These are phyloP conservation scores for Magnaporthiopsis incrustans DNA, from an alignment of 2,329 filamentous ascomycete species.

Conservation along the genomic window DNA sequence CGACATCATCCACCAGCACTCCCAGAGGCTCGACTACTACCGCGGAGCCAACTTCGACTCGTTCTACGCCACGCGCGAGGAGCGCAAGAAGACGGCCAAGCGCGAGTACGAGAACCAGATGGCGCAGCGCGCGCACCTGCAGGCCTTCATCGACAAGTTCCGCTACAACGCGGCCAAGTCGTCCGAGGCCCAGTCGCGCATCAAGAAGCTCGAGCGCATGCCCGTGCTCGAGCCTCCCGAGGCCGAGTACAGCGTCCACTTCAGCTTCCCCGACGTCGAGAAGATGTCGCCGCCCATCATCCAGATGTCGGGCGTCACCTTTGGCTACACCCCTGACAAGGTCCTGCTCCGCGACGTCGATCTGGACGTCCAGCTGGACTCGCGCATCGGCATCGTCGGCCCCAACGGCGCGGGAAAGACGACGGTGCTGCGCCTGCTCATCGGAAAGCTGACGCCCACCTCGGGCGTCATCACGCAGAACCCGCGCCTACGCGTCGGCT, in stretches of 20 bases:
- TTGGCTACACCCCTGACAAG: constrained; percentile 78
- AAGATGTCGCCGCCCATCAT: constrained; percentile 96
- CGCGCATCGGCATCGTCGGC: constrained; percentile 96
- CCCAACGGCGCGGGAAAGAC: constrained; percentile 98
- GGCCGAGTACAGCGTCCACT: constrained; percentile 90
- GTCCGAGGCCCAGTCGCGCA: constrained; percentile 93
- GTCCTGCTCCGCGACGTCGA: constrained; percentile 80
- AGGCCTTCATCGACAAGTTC: constrained; percentile 99
- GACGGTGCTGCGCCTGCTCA: constrained; percentile 94
- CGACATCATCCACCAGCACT: constrained; percentile 98
- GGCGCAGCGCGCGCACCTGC: constrained; percentile 84
- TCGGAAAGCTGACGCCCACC: constrained; percentile 70
- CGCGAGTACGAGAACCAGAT: constrained; percentile 99
- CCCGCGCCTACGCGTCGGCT: constrained; percentile 81
- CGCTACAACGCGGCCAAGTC: constrained; percentile 98
- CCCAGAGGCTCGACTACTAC: constrained; percentile 96
- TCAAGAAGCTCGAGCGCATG: constrained; percentile 99
- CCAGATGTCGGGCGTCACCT: constrained; percentile 88
- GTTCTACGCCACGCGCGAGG: constrained; percentile 96
- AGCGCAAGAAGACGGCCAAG: constrained; percentile 92
- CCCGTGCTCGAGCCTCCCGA: constrained; percentile 85
- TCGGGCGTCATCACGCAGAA: constrained; percentile 81
- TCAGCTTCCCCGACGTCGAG: constrained; percentile 95
- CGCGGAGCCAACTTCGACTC: constrained; percentile 94
- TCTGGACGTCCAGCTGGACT: constrained; percentile 94